These are phyloP conservation scores for Mycothermus thermophilus DNA, from an alignment of 495 filamentous ascomycete genomes.

Conservation along the genomic window DNA sequence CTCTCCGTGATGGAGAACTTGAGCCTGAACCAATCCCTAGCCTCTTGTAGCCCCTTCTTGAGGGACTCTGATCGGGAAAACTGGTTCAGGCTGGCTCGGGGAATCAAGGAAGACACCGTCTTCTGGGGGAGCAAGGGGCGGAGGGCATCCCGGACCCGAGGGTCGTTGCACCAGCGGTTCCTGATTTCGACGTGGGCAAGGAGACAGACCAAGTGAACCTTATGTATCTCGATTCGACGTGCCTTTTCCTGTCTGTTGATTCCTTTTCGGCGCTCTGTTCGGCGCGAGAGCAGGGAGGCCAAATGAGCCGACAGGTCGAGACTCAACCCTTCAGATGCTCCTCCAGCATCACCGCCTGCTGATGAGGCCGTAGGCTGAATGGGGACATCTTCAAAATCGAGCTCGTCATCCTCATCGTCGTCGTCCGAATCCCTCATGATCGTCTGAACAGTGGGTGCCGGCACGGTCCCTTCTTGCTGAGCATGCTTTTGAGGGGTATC, in stretches of 20 bases:
- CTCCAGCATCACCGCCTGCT: constrained; percentile 13
- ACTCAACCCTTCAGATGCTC: constrained; percentile 41
- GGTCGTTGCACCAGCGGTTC: constrained; percentile 84
- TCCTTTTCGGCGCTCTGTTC: constrained; percentile 40
- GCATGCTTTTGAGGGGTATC: constrained; percentile 5
- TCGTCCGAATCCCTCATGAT: constrained; percentile 17
- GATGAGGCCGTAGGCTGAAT: constrained; percentile 11
- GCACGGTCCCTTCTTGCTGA: constrained; percentile 1
- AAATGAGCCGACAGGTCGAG: constrained; percentile 37
- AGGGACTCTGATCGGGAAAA: constrained; percentile 58
- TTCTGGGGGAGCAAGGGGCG: constrained; percentile 47
- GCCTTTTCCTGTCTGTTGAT: constrained; percentile 57
- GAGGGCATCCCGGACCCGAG: constrained; percentile 45
- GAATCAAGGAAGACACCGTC: constrained; percentile 47
- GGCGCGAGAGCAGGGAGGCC: constrained; percentile 21
- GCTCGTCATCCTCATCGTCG: constrained; percentile 21
- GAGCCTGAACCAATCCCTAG: constrained; percentile 48
- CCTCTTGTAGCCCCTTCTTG: constrained; percentile 60
- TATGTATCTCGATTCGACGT: constrained; percentile 64
- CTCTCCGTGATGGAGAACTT: constrained; percentile 56
- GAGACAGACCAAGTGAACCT: constrained; percentile 71
- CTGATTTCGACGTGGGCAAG: constrained; percentile 58
- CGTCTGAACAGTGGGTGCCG: constrained; percentile 16
- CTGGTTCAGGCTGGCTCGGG: constrained; percentile 48
- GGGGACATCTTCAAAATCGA: constrained; percentile 22